These are phyloP conservation scores for Kluyveromyces siamensis DNA, from an alignment of 805 yeast species.

Conservation along the genomic window DNA sequence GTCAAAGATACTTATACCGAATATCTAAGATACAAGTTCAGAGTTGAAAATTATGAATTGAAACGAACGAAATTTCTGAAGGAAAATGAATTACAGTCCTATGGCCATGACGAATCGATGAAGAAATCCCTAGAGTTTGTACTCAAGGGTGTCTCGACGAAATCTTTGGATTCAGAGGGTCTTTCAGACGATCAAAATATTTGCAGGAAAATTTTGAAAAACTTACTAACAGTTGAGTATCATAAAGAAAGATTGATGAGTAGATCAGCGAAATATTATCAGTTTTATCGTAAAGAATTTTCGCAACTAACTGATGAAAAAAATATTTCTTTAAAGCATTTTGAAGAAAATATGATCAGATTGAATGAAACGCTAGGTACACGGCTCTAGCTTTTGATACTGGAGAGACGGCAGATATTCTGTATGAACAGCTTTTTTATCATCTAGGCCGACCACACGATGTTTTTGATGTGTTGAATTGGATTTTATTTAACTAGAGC, in stretches of 20 bases:
- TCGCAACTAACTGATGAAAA: not conserved
- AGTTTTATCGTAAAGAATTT: not conserved
- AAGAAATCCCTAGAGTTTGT: slow-evolving; percentile 18
- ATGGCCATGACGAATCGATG: slow-evolving; percentile 4
- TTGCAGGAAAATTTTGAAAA: slow-evolving; percentile 21
- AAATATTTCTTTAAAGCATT: slow-evolving; percentile 11
- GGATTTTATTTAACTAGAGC: too few relatives aligned
- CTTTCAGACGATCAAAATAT: slow-evolving; percentile 11
- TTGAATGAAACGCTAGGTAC: slow-evolving; percentile 22
- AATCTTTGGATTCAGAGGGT: slow-evolving; percentile 5
- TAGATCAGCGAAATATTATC: not conserved
- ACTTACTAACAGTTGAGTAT: slow-evolving; percentile 21
- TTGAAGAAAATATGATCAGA: slow-evolving; percentile 17
- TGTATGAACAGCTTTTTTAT: too few relatives aligned
- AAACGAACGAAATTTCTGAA: slow-evolving; percentile 13
- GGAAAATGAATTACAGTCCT: not conserved
- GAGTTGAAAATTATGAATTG: slow-evolving; percentile 17
- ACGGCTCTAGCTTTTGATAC: slow-evolving; percentile 9
- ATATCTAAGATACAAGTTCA: slow-evolving; percentile 23
- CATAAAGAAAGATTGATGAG: slow-evolving; percentile 12
- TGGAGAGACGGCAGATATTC: too few relatives aligned
- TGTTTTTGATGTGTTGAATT: too few relatives aligned
- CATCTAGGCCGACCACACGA: too few relatives aligned
- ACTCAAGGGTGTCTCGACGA: slow-evolving; percentile 12
- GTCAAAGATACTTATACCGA: slow-evolving; percentile 18